Evolutionary conservation across 2,329 filamentous ascomycete genomes (phyloP), one percentile per base, ranked within the genome.

Genomic region (Ophiocordyceps robertsii): DNA sequence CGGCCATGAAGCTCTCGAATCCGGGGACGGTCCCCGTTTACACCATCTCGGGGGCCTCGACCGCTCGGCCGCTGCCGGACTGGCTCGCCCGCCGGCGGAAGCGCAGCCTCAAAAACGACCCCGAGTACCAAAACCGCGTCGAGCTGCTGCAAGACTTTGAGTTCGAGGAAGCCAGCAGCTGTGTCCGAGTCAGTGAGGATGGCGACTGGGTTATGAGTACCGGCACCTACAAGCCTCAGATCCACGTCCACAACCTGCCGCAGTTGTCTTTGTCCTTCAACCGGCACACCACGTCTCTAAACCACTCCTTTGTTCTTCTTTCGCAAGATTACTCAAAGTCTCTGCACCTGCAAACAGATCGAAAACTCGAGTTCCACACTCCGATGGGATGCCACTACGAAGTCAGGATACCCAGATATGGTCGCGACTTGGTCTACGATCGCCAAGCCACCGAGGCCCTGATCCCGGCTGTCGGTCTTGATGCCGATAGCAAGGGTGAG

Each of bases 151-250:
- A 98, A 56, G 92, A 98, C 58, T 98, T 98, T 61, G 89, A 93
- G 57, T 96, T 98, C 55, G 89, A 95, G 55, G 89, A 95, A 64
- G 90, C 93, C 35, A 95, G 88, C 58, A 78, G 82, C 51, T 95
- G 90, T 58, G 78, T 98, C 48, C 77, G 87, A 40, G 77, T 92
- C 48, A 95, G 86, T 53, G 89, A 95, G 45, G 92, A 98, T 75
- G 90, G 90, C 39, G 82, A 96, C 58, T 98, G 92, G 89, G 79
- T 92, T 35, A 92, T 95, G 85, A 93, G 85, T 55, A 93, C 89
- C 41, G 88, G 87, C 67, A 81, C 77, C 42, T 82, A 78, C 61
- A 77, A 71, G 61, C 69, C 63, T 39, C 62, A 65, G 46, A 94
- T 96, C 45, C 92, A 96, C 58, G 83, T 86, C n/a, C 93, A 98